phyloP scores from a whole-genome alignment of 176 grass and related monocot genomes.

The Guadua angustifolia region DNA sequence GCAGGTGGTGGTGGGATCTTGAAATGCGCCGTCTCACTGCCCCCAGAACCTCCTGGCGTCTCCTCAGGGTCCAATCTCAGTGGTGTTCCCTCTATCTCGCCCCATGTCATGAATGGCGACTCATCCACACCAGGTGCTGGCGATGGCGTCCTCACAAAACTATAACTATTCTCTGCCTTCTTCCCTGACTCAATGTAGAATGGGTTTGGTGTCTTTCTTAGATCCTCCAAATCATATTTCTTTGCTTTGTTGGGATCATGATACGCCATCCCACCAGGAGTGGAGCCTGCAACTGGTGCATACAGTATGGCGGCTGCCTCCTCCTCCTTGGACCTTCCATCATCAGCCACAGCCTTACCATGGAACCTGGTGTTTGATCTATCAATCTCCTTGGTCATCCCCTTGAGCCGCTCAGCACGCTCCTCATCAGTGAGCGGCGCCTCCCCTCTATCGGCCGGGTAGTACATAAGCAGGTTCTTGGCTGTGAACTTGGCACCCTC shows the following conservation, averaged over 20 bases:
- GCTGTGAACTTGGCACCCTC: conserved; percentile 77
- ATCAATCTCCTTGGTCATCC: conserved; percentile 81
- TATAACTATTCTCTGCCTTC: conserved; percentile 75
- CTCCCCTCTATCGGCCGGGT: conserved; percentile 72
- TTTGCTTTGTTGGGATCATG: conserved; percentile 68
- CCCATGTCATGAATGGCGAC: conserved; percentile 97
- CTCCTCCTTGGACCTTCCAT: conserved; percentile 63
- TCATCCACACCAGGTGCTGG: conserved; percentile 89
- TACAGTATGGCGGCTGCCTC: conserved; percentile 72
- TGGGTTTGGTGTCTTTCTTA: conserved; percentile 85
- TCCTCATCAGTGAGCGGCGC: conserved; percentile 74
- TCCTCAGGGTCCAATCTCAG: conserved; percentile 79
- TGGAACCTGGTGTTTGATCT: conserved; percentile 74
- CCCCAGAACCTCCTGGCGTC: conserved; percentile 41
- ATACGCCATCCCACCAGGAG: conserved; percentile 63
- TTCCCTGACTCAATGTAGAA: conserved; percentile 77
- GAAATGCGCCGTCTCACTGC: conserved; percentile 61
- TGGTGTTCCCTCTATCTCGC: conserved; percentile 90
- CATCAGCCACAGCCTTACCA: conserved; percentile 54
- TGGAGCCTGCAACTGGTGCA: conserved; percentile 63
- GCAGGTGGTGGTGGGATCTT: conserved; percentile 77
- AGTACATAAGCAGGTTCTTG: conserved; percentile 97
- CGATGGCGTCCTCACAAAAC: conserved; percentile 85
- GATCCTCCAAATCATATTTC: conserved; percentile 93
- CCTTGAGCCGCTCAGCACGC: conserved; percentile 68